These are phyloP conservation scores for Hemileia vastatrix DNA, from an alignment of 1,284 basidiomycete genomes.

Conservation along the genomic window DNA sequence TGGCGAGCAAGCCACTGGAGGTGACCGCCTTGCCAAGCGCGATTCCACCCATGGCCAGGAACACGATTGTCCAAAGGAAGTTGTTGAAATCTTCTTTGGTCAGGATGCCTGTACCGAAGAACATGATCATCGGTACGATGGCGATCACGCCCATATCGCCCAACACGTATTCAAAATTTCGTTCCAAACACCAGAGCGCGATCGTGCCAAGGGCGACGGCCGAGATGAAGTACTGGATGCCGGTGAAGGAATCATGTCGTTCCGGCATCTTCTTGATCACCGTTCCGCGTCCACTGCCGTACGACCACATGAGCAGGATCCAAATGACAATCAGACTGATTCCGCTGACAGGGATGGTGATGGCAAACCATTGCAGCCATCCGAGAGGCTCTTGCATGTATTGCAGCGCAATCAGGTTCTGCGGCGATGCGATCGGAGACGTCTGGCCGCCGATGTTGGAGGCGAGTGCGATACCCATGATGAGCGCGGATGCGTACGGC, in stretches of 20 bases:
- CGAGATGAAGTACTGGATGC: slow-evolving; percentile 83
- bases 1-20: slow-evolving; percentile 73
- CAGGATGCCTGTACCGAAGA: slow-evolving; percentile 87
- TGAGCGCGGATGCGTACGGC: slow-evolving; percentile 78
- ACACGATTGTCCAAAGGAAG: slow-evolving; percentile 42
- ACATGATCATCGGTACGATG: slow-evolving; percentile 81
- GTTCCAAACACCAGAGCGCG: slow-evolving; percentile 79
- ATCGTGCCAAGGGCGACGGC: slow-evolving; percentile 80
- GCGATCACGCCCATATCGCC: slow-evolving; percentile 99
- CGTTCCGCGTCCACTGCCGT: slow-evolving; percentile 67
- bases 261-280: slow-evolving; percentile 51
- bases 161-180: slow-evolving; percentile 63
- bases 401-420: slow-evolving; percentile 86
- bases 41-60: slow-evolving; percentile 78
- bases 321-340: slow-evolving; percentile 82
- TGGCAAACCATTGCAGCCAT: slow-evolving; percentile 90
- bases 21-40: slow-evolving; percentile 89
- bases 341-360: slow-evolving; percentile 79
- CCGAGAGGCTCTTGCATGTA: slow-evolving; percentile 78
- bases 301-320: slow-evolving; percentile 75
- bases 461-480: slow-evolving; percentile 90
- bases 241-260: slow-evolving; percentile 65
- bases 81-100: slow-evolving; percentile 96
- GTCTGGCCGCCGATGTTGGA: slow-evolving; percentile 93
- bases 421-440: slow-evolving; percentile 65